Evolutionary conservation across 148 eudicot species (phyloP).

Genomic region (Spergularia bocconei): DNA sequence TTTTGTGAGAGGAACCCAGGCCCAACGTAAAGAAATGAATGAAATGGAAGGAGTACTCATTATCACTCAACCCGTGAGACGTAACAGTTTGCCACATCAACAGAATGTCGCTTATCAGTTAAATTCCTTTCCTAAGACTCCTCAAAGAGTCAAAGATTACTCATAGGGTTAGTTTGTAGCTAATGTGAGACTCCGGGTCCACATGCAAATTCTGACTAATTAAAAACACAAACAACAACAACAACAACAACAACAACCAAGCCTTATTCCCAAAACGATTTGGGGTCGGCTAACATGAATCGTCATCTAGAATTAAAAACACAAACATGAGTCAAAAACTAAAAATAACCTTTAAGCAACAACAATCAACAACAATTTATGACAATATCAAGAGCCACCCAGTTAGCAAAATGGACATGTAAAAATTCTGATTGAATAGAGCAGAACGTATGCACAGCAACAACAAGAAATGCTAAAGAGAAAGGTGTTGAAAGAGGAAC

Average conservation of each 20-base stretch:
- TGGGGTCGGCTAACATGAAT: no score
- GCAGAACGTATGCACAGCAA: not conserved
- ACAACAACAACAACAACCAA: not conserved
- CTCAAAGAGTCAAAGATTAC: no score
- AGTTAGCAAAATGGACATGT: not conserved
- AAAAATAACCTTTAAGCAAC: not conserved
- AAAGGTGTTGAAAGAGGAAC: conserved; percentile 32
- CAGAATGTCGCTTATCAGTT: no score
- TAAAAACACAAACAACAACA: not conserved
- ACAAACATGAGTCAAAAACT: not conserved
- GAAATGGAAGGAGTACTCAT: no score
- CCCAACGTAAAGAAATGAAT: no score
- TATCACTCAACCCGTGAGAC: no score
- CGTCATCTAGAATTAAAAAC: not conserved
- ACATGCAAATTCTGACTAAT: not conserved
- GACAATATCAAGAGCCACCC: not conserved
- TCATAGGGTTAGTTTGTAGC: not conserved
- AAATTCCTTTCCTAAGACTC: no score
- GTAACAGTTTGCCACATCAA: no score
- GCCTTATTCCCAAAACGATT: no score
- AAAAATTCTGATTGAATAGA: not conserved
- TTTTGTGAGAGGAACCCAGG: no score
- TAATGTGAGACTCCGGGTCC: not conserved
- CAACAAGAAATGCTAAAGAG: conserved; percentile 1
- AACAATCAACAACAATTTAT: not conserved